Base-by-base conservation (phyloP, 208 protist genomes). In the Herpetomonas muscarum region DNA sequence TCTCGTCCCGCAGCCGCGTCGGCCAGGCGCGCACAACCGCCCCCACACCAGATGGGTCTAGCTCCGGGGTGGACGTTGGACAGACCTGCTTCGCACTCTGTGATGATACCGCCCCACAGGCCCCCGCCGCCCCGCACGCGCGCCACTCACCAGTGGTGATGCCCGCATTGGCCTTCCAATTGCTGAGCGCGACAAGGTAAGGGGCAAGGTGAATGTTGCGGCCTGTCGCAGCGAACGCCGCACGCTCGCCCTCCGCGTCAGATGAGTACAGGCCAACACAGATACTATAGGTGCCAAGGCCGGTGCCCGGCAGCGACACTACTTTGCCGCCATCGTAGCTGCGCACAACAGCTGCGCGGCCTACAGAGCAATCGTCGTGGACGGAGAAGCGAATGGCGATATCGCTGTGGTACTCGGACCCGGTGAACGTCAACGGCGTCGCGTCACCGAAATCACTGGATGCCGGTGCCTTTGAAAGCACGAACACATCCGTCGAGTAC, bases 51-150 rank as follows among this genome's bases (percentile, higher is more conserved):
- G 41, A 12, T 19, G 10, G 15, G 19, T 46, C 41, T 5, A 46
- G 41, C 15, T 24, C 41, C 7, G 39, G 31, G 25, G 26, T 29
- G 3, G 29, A 10, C 25, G 51, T 58, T 59, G 10, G 24, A 62
- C 77, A 84, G 21, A 84, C 72, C 32, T 74, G 50, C 37, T 69
- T 55, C 24, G 59, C 69, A 25, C 39, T 32, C 59, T 74, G 61
- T 30, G 65, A n/a, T 15, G 64, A 60, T 10, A 44, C 50, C 30
- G 62, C 34, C 3, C 77, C 72, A 31, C 77, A 84, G n/a, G 61
- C 67, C 1, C 66, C 61, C 1, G 64, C 51, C 46, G 58, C 70
- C 29, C 72, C 72, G 54, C 76, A 83, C 45, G 76, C 58, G 15
- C 48, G 64, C 76, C 76, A 83, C 58, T 68, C 64, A 7, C 32